phyloP scores from a whole-genome alignment of 805 yeast genomes.

The Lipomyces kockii region DNA sequence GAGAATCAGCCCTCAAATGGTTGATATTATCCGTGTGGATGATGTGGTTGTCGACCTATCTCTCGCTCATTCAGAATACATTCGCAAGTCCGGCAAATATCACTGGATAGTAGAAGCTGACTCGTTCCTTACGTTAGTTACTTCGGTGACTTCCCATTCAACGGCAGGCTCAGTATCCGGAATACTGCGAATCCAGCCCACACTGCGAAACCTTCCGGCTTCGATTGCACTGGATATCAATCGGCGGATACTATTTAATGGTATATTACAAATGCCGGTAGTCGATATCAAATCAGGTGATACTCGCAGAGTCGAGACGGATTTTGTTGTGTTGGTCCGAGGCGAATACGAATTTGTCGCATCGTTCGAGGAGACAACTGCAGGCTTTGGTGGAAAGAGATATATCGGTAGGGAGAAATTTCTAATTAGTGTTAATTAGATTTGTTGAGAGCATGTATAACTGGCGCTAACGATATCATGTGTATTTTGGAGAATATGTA shows the following conservation, averaged over 20 bases:
- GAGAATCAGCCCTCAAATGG: slow-evolving; percentile 65
- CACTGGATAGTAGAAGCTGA: slow-evolving; percentile 30
- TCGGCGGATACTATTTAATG: slow-evolving; percentile 69
- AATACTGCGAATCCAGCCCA: slow-evolving; percentile 30
- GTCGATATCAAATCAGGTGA: slow-evolving; percentile 51
- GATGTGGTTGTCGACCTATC: slow-evolving; percentile 48
- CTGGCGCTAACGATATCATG: background rate
- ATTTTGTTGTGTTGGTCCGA: slow-evolving; percentile 68
- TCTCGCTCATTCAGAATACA: slow-evolving; percentile 5
- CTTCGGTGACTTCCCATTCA: slow-evolving; percentile 10
- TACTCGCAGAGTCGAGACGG: slow-evolving; percentile 51
- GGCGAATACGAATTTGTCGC: slow-evolving; percentile 87
- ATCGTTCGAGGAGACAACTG: slow-evolving; percentile 53
- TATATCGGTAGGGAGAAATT: slow-evolving; percentile 31
- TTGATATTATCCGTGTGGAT: slow-evolving; percentile 57
- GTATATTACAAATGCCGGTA: slow-evolving; percentile 65
- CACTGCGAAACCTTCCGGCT: slow-evolving; percentile 27
- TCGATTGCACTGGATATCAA: slow-evolving; percentile 49
- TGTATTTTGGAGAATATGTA: slow-evolving; percentile 1
- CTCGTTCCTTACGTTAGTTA: slow-evolving; percentile 17
- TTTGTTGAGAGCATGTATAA: background rate
- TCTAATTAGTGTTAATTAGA: slow-evolving; percentile 23
- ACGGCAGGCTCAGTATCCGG: slow-evolving; percentile 12
- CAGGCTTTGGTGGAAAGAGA: slow-evolving; percentile 28
- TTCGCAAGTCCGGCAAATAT: slow-evolving; percentile 15